Percentiles rank a stretch among this genome's conserved stretches.
phyloP scores from a whole-genome alignment of 495 filamentous ascomycete genomes.

The Talaromyces adpressus region DNA sequence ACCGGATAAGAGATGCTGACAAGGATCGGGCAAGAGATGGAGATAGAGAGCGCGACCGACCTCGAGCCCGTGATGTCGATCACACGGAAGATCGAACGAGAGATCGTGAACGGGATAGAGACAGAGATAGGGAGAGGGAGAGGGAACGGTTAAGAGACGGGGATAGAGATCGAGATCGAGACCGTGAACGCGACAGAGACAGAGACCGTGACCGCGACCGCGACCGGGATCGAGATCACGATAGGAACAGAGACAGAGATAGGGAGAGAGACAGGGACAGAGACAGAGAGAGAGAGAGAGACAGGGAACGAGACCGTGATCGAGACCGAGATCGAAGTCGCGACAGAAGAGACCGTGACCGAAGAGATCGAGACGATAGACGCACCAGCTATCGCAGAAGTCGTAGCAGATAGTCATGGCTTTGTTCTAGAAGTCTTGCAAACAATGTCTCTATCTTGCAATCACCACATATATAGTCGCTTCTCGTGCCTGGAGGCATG shows the following conservation, averaged over 20 bases:
- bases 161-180: conserved; percentile 12
- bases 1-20: conserved; percentile 15
- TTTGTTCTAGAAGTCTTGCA: not conserved
- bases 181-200: conserved; percentile 1
- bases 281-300: conserved; percentile 4
- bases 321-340: conserved; percentile 6
- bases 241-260: not conserved
- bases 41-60: conserved; percentile 21
- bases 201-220: not conserved
- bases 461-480: not conserved
- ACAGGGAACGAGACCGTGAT: conserved; percentile 9
- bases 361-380: conserved; percentile 14
- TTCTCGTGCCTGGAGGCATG: not conserved
- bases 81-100: conserved; percentile 16
- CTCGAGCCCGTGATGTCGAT: not conserved
- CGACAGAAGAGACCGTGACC: conserved; percentile 6
- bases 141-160: conserved; percentile 8
- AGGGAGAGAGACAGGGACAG: conserved; percentile 11
- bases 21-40: conserved; percentile 22
- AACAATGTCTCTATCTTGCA: too few species aligned
- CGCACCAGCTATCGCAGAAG: conserved; percentile 14
- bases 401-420: conserved; percentile 8
- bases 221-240: not conserved
- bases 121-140: conserved; percentile 17
- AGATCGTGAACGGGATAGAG: conserved; percentile 28